phyloP scores from a whole-genome alignment of 768 basidiomycete genomes.

The Naganishia friedmannii region DNA sequence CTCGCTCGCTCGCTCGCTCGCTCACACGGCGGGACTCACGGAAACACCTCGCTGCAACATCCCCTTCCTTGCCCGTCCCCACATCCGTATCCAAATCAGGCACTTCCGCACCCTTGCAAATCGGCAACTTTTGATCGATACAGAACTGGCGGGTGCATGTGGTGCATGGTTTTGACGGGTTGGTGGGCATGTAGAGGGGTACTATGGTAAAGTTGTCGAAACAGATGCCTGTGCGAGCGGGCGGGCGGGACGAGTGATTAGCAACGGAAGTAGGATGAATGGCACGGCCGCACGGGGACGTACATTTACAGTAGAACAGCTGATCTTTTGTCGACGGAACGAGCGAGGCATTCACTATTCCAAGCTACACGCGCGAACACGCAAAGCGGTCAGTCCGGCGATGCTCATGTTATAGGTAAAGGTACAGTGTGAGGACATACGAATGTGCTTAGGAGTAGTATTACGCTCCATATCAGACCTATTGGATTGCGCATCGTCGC shows the following conservation, averaged over 20 bases:
- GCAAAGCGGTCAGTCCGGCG: background rate
- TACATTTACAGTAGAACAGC: constrained; percentile 52
- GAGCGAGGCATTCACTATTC: background rate
- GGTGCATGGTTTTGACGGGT: constrained; percentile 82
- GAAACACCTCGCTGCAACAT: constrained; percentile 93
- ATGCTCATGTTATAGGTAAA: background rate
- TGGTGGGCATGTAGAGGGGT: constrained; percentile 72
- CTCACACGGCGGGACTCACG: constrained; percentile 62
- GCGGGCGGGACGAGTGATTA: background rate
- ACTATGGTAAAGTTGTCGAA: constrained; percentile 86
- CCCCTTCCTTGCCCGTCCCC: constrained; percentile 89
- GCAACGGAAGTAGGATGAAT: background rate
- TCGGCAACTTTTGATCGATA: constrained; percentile 80
- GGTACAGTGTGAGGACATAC: background rate
- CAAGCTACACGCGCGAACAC: background rate
- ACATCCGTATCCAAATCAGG: constrained; percentile 89
- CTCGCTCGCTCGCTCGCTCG: too few relatives aligned
- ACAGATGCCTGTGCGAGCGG: constrained; percentile 69
- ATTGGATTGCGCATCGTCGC: too few relatives aligned
- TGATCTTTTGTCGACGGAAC: constrained; percentile 24
- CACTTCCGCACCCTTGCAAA: constrained; percentile 59
- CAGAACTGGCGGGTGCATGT: constrained; percentile 96
- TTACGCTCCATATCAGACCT: too few relatives aligned
- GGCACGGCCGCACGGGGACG: constrained; percentile 11
- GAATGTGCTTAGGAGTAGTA: too few relatives aligned